These are phyloP conservation scores for Tremella yokohamensis DNA, from an alignment of 768 basidiomycete species.

Conservation along the genomic window DNA sequence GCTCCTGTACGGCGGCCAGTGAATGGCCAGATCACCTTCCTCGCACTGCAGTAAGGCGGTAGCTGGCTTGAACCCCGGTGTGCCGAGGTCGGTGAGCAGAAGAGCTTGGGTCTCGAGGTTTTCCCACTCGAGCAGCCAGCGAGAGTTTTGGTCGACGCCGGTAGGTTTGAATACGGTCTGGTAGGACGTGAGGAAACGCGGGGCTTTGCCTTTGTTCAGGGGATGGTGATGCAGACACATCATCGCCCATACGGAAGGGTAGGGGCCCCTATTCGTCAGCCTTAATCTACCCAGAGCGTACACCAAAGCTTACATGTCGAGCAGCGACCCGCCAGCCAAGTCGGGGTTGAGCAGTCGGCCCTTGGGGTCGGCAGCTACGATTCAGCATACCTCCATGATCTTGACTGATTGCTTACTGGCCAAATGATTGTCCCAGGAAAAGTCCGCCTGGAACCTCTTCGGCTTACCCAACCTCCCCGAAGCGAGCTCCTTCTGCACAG, in stretches of 20 bases:
- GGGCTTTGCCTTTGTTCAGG: slow-evolving; percentile 60
- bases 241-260: slow-evolving; percentile 60
- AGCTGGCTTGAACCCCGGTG: slow-evolving; percentile 20
- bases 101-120: slow-evolving; percentile 57
- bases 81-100: slow-evolving; percentile 32
- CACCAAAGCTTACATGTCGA: slow-evolving; percentile 65
- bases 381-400: background rate
- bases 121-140: slow-evolving; percentile 69
- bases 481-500: slow-evolving; percentile 40
- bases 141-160: slow-evolving; percentile 72
- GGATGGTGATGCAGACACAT: slow-evolving; percentile 75
- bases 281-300: background rate
- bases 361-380: background rate
- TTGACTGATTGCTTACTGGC: slow-evolving; percentile 56
- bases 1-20: slow-evolving; percentile 41
- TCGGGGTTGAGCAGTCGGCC: slow-evolving; percentile 74
- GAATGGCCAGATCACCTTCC: slow-evolving; percentile 65
- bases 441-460: slow-evolving; percentile 60
- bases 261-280: slow-evolving; percentile 20
- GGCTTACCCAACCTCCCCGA: slow-evolving; percentile 46
- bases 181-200: slow-evolving; percentile 62
- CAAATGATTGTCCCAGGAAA: slow-evolving; percentile 67
- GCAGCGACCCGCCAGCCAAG: slow-evolving; percentile 75
- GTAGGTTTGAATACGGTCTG: slow-evolving; percentile 76
- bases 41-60: slow-evolving; percentile 64